Base-by-base conservation (phyloP, 2,329 filamentous ascomycete species). In the Periconia sp. region DNA sequence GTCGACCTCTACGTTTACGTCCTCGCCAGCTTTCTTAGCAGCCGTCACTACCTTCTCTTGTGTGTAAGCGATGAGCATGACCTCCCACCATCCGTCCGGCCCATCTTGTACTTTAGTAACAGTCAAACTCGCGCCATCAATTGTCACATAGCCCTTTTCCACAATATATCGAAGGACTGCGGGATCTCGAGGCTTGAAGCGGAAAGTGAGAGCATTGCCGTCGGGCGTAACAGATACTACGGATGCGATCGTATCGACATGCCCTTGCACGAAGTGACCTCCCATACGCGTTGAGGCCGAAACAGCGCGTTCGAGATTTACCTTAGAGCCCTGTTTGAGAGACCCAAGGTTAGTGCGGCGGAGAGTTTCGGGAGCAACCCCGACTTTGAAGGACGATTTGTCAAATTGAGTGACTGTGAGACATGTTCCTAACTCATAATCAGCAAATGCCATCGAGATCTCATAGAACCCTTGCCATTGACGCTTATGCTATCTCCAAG, bases 1-100 rank as follows among this genome's bases (percentile, higher is more conserved):
- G 67, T 96, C 92, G 40, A 96, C 92, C 77, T 96, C 92, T 24
- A 96, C 82, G 64, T 96, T 96, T 48, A 96, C 89, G 36, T 85
- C 81, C 5, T 95, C 89, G 2, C 92, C 91, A 21, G 80, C 73
- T 71, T 81, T 78, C 81, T 96, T 96, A 38, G 76, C 77, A 2
- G 88, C 89, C 51, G 90, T 84, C 12, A 95, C 87, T 12, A 99
- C 86, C 70, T 88, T 88, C 72, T 92, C 89, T 75, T 97, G 94
- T 9, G 94, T 96, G 72, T 99, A 99, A 7, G 88, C 83, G 69
- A 99, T 96, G 49, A 99, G 78, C 94, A 99, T 99, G 36, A 99
- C 87, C 80, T 97, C 94, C 74, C 81, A 87, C 82, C 86, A 96
- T 69, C 90, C 95, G 29, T 87, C 85, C 54, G 84, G 81, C 1